Base-by-base conservation (phyloP, 495 filamentous ascomycete genomes). In the Aspergillus incahuasiensis region DNA sequence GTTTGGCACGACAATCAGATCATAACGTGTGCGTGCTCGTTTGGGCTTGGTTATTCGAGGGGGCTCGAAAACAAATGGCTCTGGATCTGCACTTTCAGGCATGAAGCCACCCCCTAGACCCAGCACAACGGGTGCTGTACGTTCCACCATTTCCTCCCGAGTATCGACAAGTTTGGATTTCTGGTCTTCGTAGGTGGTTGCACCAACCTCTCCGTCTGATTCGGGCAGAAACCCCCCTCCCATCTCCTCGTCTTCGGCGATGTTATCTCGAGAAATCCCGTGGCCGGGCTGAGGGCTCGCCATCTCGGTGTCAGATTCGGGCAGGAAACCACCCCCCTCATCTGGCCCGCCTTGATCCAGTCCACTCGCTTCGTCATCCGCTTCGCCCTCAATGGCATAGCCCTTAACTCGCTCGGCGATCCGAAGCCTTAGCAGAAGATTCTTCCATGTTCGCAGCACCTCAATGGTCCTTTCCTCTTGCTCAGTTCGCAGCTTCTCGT, bases 371-470 rank as follows among this genome's bases (percentile, higher is more conserved):
- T 65, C 64, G 50, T 62, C 62, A 61, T 51, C 55, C 11, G 32
- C 46, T 49, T 81, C 78, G 6, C 77, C 82, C 52, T 84, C 81
- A 48, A 74, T 67, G 2, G 74, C 79, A 66, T 89, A 88, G 5
- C 67, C 74, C 52, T 80, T 82, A 7, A 97, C 82, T 54, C 90
- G 81, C 70, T 95, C 82, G 48, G 84, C 77, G 52, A 98, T 90
- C 52, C 89, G 79, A 61, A 97, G 68, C 28, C 77, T 88, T 52
- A 86, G 76, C 64, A 95, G 69, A 22, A 95, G 87, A 20, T 83
- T 70, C 57, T 82, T 86, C 94, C 94, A 97, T 64, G 86, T 66
- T 54, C 78, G 78, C 62, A 95, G 70, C 19, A 82, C 82, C 62
- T 80, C 77, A 6, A 70, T 68, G 25, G 73, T 76, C 63, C 79